Percentiles rank a stretch among this genome's conserved stretches.
Conservation (phyloP, 2,329 filamentous ascomycete species). For the Colletotrichum paranaense region DNA sequence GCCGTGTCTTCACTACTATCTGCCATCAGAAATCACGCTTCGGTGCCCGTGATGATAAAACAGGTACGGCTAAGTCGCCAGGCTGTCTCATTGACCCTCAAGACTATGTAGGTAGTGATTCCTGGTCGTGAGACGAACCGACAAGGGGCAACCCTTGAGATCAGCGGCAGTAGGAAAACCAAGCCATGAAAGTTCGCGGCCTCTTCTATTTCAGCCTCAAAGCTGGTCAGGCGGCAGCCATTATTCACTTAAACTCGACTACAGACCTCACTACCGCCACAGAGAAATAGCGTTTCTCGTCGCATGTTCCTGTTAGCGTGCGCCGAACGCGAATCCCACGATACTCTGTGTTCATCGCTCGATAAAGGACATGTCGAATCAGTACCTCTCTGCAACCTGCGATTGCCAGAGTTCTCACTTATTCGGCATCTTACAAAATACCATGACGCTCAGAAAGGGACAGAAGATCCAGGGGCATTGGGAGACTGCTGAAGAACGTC, state of each 20-base stretch:
- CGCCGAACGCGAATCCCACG: background rate
- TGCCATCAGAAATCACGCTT: slow-evolving; percentile 5
- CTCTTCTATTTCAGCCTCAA: background rate
- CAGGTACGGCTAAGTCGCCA: background rate
- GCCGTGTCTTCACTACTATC: background rate
- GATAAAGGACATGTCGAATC: background rate
- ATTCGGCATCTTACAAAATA: background rate
- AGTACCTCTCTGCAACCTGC: too few relatives aligned
- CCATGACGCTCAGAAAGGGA: background rate
- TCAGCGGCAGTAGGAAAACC: background rate
- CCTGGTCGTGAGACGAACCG: background rate
- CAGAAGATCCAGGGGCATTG: background rate
- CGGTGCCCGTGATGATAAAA: background rate
- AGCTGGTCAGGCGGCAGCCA: background rate
- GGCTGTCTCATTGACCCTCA: background rate
- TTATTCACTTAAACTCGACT: background rate
- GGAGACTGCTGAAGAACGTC: slow-evolving; percentile 5
- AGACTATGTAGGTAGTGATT: background rate
- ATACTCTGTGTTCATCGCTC: background rate
- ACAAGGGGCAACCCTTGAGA: background rate
- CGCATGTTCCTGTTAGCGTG: background rate
- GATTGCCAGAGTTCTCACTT: background rate
- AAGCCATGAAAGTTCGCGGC: background rate
- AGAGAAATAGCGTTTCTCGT: background rate
- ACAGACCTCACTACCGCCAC: background rate